These are phyloP conservation scores for Trichoderma sp. DNA, from an alignment of 2,329 filamentous ascomycete genomes.

Conservation along the genomic window DNA sequence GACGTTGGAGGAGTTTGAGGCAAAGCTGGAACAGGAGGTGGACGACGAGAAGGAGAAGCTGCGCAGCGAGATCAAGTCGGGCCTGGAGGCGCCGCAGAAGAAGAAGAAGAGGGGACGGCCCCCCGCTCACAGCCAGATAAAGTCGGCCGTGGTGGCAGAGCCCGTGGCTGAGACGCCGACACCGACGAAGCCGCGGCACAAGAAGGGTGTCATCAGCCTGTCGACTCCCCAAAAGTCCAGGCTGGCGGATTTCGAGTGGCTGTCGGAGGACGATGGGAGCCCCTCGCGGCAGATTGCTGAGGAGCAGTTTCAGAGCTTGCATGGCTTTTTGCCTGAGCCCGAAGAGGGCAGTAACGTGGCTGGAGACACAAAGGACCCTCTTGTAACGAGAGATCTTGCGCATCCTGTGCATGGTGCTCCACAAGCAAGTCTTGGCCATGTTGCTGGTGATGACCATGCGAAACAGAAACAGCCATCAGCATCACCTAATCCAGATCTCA, in stretches of 20 bases:
- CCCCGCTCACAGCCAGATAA: constrained; percentile 37
- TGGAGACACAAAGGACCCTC: neutral
- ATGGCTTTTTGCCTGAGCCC: constrained; percentile 16
- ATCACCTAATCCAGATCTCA: neutral
- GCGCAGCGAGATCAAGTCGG: constrained; percentile 31
- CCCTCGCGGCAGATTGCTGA: constrained; percentile 35
- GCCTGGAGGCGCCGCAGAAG: constrained; percentile 20
- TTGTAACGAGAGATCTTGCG: neutral
- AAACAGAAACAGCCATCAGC: neutral
- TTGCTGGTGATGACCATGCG: neutral
- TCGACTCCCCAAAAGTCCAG: constrained; percentile 41
- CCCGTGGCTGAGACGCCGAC: constrained; percentile 31
- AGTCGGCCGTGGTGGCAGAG: constrained; percentile 36
- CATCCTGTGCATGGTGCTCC: neutral
- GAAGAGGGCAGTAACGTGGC: constrained; percentile 6
- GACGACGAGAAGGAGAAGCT: constrained; percentile 42
- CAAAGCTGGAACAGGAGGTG: constrained; percentile 44
- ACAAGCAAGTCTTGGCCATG: neutral
- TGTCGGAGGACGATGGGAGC: constrained; percentile 36
- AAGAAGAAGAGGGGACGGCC: constrained; percentile 36
- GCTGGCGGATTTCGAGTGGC: constrained; percentile 35
- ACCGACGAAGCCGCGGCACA: constrained; percentile 31
- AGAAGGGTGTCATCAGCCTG: constrained; percentile 39
- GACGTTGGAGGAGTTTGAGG: constrained; percentile 60
- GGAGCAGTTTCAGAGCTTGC: constrained; percentile 28